Conservation (phyloP, 1,139 yeast genomes). For the Zygoascus hellenicus region DNA sequence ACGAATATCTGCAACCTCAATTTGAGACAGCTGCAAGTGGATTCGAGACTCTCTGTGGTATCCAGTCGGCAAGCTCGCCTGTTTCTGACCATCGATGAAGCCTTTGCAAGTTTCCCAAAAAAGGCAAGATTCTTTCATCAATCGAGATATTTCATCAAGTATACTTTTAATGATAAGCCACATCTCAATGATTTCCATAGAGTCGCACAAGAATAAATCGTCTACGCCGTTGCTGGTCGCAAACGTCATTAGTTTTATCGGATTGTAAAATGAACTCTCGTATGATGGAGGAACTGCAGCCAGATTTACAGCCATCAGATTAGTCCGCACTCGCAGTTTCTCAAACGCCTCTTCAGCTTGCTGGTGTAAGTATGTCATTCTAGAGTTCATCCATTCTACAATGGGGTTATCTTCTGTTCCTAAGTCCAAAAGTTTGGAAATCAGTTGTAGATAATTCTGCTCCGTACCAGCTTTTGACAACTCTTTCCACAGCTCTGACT, state of each 20-base stretch:
- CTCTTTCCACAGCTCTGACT: slow-evolving; percentile 55
- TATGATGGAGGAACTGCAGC: slow-evolving; percentile 19
- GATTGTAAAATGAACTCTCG: slow-evolving; percentile 9
- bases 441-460: slow-evolving; percentile 49
- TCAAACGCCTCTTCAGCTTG: slow-evolving; percentile 39
- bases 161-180: slow-evolving; percentile 48
- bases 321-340: slow-evolving; percentile 31
- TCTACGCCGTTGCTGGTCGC: slow-evolving; percentile 11
- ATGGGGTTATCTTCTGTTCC: slow-evolving; percentile 62
- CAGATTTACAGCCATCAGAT: slow-evolving; percentile 32
- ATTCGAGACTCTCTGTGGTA: slow-evolving; percentile 38
- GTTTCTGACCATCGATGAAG: slow-evolving; percentile 43
- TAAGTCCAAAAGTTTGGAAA: slow-evolving; percentile 55
- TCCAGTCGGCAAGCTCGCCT: slow-evolving; percentile 39
- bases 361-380: slow-evolving; percentile 37
- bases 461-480: slow-evolving; percentile 40
- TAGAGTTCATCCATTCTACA: slow-evolving; percentile 51
- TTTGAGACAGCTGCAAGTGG: slow-evolving; percentile 30
- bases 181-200: slow-evolving; percentile 46
- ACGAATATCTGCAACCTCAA: slow-evolving; percentile 27
- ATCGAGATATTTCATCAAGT: slow-evolving; percentile 38
- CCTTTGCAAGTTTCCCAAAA: slow-evolving; percentile 45
- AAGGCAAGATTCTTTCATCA: slow-evolving; percentile 34
- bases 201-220: slow-evolving; percentile 34
- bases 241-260: slow-evolving; percentile 6